Percentiles rank a stretch among this genome's conserved stretches.
phyloP scores from a whole-genome alignment of 2,329 filamentous ascomycete genomes.

The Tolypocladium capitatum region DNA sequence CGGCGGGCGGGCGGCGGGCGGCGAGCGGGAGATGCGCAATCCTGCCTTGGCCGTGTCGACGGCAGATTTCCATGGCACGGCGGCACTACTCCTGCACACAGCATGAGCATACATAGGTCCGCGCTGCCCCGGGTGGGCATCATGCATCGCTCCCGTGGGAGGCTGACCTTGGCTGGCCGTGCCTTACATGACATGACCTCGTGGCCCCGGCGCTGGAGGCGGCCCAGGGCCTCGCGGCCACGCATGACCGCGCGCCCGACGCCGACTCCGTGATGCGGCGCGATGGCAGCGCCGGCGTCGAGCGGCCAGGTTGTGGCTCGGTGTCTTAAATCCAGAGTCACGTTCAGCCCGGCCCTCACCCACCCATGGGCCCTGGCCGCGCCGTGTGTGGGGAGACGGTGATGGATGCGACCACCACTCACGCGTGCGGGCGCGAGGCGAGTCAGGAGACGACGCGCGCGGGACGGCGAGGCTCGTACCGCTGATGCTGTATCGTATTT shows the following conservation, averaged over 20 bases:
- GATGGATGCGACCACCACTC: conserved; percentile 3
- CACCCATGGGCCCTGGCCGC: conserved; percentile 2
- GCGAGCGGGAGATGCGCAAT: neutral
- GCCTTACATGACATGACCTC: conserved; percentile 18
- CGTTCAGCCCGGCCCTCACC: conserved; percentile 17
- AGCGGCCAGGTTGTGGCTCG: conserved; percentile 14
- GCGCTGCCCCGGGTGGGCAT: neutral
- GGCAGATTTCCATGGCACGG: neutral
- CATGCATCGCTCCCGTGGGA: conserved; percentile 1
- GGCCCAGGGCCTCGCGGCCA: conserved; percentile 5
- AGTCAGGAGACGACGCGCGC: conserved; percentile 4
- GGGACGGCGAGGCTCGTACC: conserved; percentile 2
- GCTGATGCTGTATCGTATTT: neutral
- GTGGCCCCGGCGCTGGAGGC: conserved; percentile 10
- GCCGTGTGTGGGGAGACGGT: neutral
- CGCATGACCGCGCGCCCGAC: conserved; percentile 13
- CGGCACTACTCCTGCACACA: neutral
- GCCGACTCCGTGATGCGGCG: conserved; percentile 15
- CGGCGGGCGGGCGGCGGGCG: no score
- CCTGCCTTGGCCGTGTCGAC: neutral
- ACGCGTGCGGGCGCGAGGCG: neutral
- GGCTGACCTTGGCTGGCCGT: conserved; percentile 10
- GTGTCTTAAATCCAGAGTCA: conserved; percentile 25
- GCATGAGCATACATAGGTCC: neutral
- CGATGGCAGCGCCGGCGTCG: conserved; percentile 11